Evolutionary conservation across 768 basidiomycete genomes (phyloP), one percentile per base, ranked within the genome.

Genomic region (Termitomyces sp.): DNA sequence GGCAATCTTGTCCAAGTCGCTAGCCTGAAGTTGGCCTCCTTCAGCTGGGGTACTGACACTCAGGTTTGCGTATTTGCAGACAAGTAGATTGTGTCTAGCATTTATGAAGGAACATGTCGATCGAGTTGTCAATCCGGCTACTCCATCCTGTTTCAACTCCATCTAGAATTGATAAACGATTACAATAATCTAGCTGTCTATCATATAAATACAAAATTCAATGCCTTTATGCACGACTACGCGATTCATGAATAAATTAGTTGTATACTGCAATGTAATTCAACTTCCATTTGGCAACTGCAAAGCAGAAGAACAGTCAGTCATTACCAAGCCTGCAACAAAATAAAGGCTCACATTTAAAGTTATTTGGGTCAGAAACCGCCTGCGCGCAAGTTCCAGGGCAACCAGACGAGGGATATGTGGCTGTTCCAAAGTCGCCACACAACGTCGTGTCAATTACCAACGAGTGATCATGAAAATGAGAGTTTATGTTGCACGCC

Each of bases 291-390:
- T 81, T 72, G 16, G 84, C 83, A 67, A 74, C 85, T 86, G 64
- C 18, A 58, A 45, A 3, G 24, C 49, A 61, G 16, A 54, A 28
- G 15, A n/a, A 13, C 11, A 7, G 9, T 44, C 18, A 55, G 55
- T 3, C 28, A 12, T 9, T 20, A 20, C 35, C 12, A 9, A 42
- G 40, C 4, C 18, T n/a, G 12, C 18, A n/a, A n/a, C 9, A 0
- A n/a, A 33, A 7, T 42, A 11, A 32, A 55, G 18, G n/a, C 76
- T 62, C 50, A 80, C 75, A 55, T 24, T 62, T 33, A 69, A 84
- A 90, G 73, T 86, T 89, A 22, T 67, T 74, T 18, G 86, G 81
- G 68, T 90, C 76, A 18, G 80, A 75, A 46, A 89, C 83, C 36
- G 76, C 77, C 12, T 78, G 64, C 1, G 73, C 69, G 59, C 84